Base-by-base conservation (phyloP, 805 yeast genomes). In the Saccharomycopsis sp. region DNA sequence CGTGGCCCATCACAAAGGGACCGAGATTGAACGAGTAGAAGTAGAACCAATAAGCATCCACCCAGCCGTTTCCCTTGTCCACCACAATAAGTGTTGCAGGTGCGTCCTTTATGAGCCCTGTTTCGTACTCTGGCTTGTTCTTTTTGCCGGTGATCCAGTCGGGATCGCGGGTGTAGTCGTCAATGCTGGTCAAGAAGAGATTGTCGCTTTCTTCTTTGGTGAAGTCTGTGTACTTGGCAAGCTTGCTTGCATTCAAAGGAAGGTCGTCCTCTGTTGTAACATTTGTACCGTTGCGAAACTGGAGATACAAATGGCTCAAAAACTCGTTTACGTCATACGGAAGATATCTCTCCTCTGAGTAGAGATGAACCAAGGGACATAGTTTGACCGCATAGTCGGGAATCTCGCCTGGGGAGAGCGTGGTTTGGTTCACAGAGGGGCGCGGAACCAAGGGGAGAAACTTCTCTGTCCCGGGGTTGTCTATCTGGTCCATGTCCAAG, bases 1-100 rank as follows among this genome's bases (percentile, higher is more conserved):
- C 99, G 41, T 81, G 80, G 2, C 98, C 98, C 97, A 92, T 91
- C 8, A 92, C 97, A 72, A 85, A 92, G 0, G 99, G 97, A 0
- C 99, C 99, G 63, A 89, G 75, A 68, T 92, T 92, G 75, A 92
- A 92, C 1, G 96, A 86, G 68, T 94, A 92, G 68, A 92, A 92
- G 68, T 89, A 91, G 70, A 92, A 94, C 97, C 98, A 92, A 68
- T 81, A 92, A 0, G 97, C 89, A 69, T 92, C 99, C 0, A 91
- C 87, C 89, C 94, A 85, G 2, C 96, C 97, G 64, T 90, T 87
- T 1, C 97, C 97, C 68, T 91, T 91, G 67, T 92, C 97, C 0
- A 89, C 91, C 0, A 89, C 91, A 23, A 92, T 78, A 34, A 91
- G 70, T 0, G 85, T 78, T 0, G 95, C 91, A 0, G 97, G 96